Evolutionary conservation across 106 monocot genomes (phyloP).

Genomic region (Posidonia australis): DNA sequence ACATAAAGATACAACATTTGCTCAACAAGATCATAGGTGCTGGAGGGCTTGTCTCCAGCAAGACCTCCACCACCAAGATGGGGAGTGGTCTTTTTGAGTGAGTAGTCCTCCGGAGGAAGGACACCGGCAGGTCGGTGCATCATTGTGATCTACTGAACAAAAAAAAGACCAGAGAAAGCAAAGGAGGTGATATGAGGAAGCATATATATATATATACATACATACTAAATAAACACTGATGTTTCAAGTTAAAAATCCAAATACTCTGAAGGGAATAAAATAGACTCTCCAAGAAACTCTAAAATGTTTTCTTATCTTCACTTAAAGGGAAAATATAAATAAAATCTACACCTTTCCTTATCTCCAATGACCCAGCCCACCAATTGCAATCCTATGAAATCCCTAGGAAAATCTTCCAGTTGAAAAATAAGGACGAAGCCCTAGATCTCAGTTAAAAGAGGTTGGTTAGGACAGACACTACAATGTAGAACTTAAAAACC

Average conservation of each 20-base stretch:
- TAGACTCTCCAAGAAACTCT: no score
- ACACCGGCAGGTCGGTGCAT: constrained; percentile 21
- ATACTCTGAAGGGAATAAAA: no score
- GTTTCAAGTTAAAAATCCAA: background rate
- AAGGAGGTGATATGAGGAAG: background rate
- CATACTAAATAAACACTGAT: background rate
- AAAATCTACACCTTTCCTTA: no score
- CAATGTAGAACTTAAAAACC: background rate
- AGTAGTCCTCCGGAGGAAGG: constrained; percentile 10
- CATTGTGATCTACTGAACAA: constrained; percentile 6
- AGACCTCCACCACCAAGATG: constrained; percentile 18
- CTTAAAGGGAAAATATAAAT: no score
- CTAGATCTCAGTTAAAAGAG: background rate
- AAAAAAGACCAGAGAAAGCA: background rate
- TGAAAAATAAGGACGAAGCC: background rate
- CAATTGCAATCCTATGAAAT: no score
- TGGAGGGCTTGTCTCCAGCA: constrained; percentile 12
- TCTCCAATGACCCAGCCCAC: no score
- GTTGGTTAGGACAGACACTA: background rate
- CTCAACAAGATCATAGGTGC: constrained; percentile 23
- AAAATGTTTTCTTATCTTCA: no score
- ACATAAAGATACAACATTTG: constrained; percentile 27
- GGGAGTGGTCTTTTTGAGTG: constrained; percentile 17
- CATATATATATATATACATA: background rate
- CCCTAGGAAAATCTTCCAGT: no score